Evolutionary conservation across 148 eudicot genomes (phyloP).

Genomic region (Silene latifolia): DNA sequence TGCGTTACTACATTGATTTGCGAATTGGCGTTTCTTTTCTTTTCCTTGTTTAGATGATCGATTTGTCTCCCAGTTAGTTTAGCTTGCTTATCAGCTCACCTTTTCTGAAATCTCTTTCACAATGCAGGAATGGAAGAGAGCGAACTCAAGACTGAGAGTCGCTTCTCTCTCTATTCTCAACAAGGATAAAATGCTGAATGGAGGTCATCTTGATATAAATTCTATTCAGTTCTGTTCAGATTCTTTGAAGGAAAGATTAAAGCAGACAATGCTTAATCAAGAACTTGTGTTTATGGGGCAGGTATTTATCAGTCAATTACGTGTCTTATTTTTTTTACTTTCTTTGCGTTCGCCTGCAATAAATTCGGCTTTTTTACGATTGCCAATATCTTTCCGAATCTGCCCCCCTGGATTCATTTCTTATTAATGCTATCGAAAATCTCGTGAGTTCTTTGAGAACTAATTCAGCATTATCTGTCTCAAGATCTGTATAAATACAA

Average conservation of each 20-base stretch:
- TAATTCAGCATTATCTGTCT: conserved; percentile 6
- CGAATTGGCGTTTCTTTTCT: conserved; percentile 2
- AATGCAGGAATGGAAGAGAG: conserved; percentile 26
- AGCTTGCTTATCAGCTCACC: not conserved
- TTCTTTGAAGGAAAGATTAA: conserved; percentile 35
- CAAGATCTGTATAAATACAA: not conserved
- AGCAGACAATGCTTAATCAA: conserved; percentile 53
- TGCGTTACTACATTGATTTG: conserved; percentile 19
- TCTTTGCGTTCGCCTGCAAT: not conserved
- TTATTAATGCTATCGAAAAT: not conserved
- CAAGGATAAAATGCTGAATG: conserved; percentile 36
- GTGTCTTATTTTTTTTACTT: not conserved
- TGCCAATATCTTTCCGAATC: conserved; percentile 13
- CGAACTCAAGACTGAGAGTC: conserved; percentile 17
- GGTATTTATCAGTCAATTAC: conserved; percentile 28
- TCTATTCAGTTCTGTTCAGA: conserved; percentile 23
- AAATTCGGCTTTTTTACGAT: not conserved
- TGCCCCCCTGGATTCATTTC: not conserved
- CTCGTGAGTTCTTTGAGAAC: not conserved
- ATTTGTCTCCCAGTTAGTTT: conserved; percentile 6
- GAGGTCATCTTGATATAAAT: conserved; percentile 32
- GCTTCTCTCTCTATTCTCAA: not conserved
- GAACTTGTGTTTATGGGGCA: conserved; percentile 50
- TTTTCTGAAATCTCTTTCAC: conserved; percentile 11
- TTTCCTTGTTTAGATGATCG: not conserved